Evolutionary conservation across 2,329 filamentous ascomycete genomes (phyloP).

Genomic region (Colletotrichum chrysophilum): DNA sequence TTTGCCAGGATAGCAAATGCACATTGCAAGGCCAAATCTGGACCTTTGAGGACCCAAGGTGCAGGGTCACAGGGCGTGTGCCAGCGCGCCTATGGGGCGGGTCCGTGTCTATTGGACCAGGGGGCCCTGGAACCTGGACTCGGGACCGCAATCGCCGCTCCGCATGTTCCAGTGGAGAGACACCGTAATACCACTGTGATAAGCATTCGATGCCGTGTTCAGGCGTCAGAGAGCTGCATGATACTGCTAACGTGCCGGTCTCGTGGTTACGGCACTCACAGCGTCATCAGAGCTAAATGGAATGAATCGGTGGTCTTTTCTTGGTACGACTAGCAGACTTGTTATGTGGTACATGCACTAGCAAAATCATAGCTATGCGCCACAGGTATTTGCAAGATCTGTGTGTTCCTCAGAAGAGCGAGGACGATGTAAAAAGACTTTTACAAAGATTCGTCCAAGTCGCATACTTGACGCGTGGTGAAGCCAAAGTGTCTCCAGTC

Average conservation of each 20-base stretch:
- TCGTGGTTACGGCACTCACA: neutral
- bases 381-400: neutral
- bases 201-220: neutral
- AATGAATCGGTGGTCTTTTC: neutral
- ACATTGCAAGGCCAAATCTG: conserved; percentile 5
- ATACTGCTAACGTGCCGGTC: neutral
- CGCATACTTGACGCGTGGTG: neutral
- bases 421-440: neutral
- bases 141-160: conserved; percentile 13
- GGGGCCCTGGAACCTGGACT: conserved; percentile 4
- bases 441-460: neutral
- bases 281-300: neutral
- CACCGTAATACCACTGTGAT: neutral
- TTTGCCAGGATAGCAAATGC: conserved; percentile 15
- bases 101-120: conserved; percentile 10
- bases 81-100: conserved; percentile 13
- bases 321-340: neutral
- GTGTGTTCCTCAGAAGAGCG: neutral
- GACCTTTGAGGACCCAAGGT: neutral
- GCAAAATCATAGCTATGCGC: neutral
- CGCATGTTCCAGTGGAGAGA: neutral
- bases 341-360: neutral
- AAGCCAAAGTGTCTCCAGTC: neutral
- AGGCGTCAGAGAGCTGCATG: neutral
- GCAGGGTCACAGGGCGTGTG: conserved; percentile 2